Evolutionary conservation across 2,329 filamentous ascomycete genomes (phyloP), one percentile per base, ranked within the genome.

Genomic region (Xylogone sp.): DNA sequence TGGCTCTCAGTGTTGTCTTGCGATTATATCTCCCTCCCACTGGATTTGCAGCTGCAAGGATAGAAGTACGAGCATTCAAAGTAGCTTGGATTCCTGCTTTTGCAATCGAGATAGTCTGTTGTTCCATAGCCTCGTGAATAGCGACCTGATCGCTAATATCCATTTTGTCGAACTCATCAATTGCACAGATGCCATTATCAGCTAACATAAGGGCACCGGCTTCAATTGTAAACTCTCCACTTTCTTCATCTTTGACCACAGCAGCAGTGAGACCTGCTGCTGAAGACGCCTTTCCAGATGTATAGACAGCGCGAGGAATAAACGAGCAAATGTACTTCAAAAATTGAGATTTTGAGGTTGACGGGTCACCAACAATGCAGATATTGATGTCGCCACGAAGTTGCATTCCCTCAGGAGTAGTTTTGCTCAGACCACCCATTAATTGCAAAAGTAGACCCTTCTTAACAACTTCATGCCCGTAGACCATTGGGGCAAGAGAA

Each of bases 121-220:
- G 94, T 71, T 99, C 94, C 94, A 99, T 99, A 54, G 94, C 94
- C 77, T 99, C 94, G 79, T 99, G 94, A 61, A 99, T 99, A 7
- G 91, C 96, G 1, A 94, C 97, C 58, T 94, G 84, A 69, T 99
- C 94, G 67, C 97, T 91, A 68, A 99, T 94, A 69, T 97, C 97
- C 94, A 99, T 99, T 79, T 99, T 99, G 81, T 99, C 94, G 63
- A 99, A 99, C 71, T 99, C 94, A 64, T 99, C 94, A 56, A 99
- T 99, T 24, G 99, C 78, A 65, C 94, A 97, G 16, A 90, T 96
- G 42, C 94, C 94, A 59, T 90, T 87, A 68, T 99, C 94, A 16
- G 94, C 94, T 51, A 99, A 82, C 63, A 99, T 94, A 10, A 99
- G 78, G 12, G 94, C 94, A 74, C 94, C 94, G 6, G 94, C 94